Base-by-base conservation (phyloP, 2,329 filamentous ascomycete genomes). In the Microcera coccophila region DNA sequence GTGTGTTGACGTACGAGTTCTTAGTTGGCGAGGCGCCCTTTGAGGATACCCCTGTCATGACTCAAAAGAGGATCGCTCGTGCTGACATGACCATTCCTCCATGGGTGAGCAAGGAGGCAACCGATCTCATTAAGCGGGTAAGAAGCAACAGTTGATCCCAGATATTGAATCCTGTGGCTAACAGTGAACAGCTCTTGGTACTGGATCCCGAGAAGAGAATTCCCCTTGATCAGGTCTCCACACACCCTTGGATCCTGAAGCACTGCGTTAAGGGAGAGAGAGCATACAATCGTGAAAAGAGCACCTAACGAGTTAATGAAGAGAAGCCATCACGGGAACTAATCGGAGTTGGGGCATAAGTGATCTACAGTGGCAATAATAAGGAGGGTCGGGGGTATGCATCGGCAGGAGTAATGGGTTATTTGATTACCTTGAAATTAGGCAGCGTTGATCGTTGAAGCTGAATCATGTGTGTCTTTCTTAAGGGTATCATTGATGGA, bases 231-330 rank as follows among this genome's bases (percentile, higher is more conserved):
- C 84, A 95, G 45, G 85, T 97, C 28, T 84, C 91, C 65, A 76
- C 77, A 39, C 93, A 97, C 65, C 91, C 93, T 15, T 98, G 93
- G 93, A 95, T 98, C 59, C 65, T 96, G 55, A 97, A 96, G 74
- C 88, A 97, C 67, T 97, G 91, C 65, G 76, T 85, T 52, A 81
- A 79, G 67, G 74, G 75, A n/a, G 74, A 78, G 60, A 67, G 74
- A 41, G 72, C 71, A 5, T 55, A 69, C 28, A 76, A 72, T 60
- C 72, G 71, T 45, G 78, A 79, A 54, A 75, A 69, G 62, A 45
- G 39, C 22, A 48, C 45, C 18, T 54, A 48, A 61, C 35, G 45
- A 53, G 41, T 37, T 54, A 47, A 55, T 45, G 49, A 54, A 28
- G 41, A 36, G 26, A 22, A 39, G 19, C 36, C 48, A 46, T 42